Evolutionary conservation across 1,139 yeast species (phyloP).

Genomic region (Geotrichum fermentans): DNA sequence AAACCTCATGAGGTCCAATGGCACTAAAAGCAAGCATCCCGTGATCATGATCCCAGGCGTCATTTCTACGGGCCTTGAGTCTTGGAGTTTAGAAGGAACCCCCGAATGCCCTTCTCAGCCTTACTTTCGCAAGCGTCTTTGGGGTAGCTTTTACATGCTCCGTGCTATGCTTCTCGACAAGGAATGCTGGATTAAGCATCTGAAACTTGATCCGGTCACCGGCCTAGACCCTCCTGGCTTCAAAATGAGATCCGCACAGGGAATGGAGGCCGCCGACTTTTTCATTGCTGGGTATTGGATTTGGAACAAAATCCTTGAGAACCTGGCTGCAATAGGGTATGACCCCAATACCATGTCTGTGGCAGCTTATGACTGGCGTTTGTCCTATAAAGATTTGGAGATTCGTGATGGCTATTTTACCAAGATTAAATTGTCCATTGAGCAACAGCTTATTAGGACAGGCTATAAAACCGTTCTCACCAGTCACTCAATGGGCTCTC

Average conservation of each 20-base stretch:
- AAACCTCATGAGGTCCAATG: conserved; percentile 51
- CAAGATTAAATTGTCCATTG: conserved; percentile 67
- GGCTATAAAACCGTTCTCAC: conserved; percentile 74
- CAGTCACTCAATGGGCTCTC: conserved; percentile 97
- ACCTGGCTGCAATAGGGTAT: conserved; percentile 88
- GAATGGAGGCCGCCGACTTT: conserved; percentile 95
- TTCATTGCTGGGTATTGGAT: conserved; percentile 98
- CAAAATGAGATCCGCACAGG: conserved; percentile 84
- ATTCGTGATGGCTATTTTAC: conserved; percentile 79
- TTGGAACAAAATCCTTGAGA: conserved; percentile 91
- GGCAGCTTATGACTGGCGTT: conserved; percentile 95
- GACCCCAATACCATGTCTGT: conserved; percentile 85
- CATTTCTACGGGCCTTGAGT: conserved; percentile 88
- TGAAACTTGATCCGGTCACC: conserved; percentile 82
- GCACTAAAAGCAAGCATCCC: conserved; percentile 58
- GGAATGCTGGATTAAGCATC: conserved; percentile 86
- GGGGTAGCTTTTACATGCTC: conserved; percentile 97
- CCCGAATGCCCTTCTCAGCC: conserved; percentile 77
- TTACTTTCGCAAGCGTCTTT: conserved; percentile 82
- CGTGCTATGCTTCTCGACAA: conserved; percentile 89
- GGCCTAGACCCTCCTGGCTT: conserved; percentile 88
- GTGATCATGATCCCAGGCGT: conserved; percentile 96
- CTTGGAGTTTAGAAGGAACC: conserved; percentile 77
- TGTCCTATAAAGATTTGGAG: conserved; percentile 84
- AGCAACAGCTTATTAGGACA: conserved; percentile 45